A percentile compares a stretch with the other conserved stretches of the same genome.
Conservation (phyloP, 2,329 filamentous ascomycete genomes). For the Camillea tinctor region DNA sequence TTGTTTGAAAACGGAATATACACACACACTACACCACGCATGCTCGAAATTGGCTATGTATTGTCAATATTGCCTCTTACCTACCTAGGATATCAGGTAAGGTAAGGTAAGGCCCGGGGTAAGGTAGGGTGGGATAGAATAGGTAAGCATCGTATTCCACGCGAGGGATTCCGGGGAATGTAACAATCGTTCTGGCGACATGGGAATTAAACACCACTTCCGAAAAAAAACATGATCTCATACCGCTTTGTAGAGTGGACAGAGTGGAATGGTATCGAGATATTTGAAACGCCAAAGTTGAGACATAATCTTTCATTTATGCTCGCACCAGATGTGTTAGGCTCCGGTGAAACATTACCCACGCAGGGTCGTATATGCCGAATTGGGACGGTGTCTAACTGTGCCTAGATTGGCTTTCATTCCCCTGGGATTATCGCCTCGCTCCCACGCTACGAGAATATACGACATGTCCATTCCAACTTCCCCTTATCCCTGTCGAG, state of each 20-base stretch:
- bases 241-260: slow-evolving; percentile 12
- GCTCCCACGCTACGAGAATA: not conserved
- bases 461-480: not conserved
- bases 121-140: not conserved
- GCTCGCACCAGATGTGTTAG: slow-evolving; percentile 11
- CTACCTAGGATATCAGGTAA: no score
- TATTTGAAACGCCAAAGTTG: slow-evolving; percentile 21
- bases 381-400: slow-evolving; percentile 7
- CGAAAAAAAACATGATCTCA: slow-evolving; percentile 10
- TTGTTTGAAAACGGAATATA: slow-evolving; percentile 11
- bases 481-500: not conserved
- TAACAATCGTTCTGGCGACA: slow-evolving; percentile 5
- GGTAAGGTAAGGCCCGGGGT: no score
- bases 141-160: not conserved
- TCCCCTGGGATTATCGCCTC: not conserved
- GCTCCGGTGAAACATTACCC: slow-evolving; percentile 10
- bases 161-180: slow-evolving; percentile 10
- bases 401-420: slow-evolving; percentile 5
- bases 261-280: slow-evolving; percentile 14
- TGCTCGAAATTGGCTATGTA: no score
- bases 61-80: not conserved
- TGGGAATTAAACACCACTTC: slow-evolving; percentile 3
- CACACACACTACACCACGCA: not conserved
- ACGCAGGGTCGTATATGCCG: slow-evolving; percentile 10
- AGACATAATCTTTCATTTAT: slow-evolving; percentile 22